phyloP scores from a whole-genome alignment of 192 early-diverging fungal species.

The Backusella morwellensis region DNA sequence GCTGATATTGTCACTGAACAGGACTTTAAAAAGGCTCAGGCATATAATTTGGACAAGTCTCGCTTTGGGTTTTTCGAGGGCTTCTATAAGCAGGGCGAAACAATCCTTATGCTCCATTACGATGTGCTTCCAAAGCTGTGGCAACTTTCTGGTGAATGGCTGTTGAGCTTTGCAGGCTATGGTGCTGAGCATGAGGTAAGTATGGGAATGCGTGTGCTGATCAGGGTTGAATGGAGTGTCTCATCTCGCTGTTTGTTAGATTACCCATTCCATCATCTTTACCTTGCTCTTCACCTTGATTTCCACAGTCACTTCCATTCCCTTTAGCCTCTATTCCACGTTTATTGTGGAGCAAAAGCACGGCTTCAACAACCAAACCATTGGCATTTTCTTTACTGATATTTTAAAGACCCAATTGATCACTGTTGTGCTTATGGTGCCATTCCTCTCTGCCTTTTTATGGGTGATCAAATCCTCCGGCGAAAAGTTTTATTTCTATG shows the following conservation, averaged over 20 bases:
- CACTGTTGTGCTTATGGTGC: conserved; percentile 69
- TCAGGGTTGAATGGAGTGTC: not conserved
- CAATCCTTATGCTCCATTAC: conserved; percentile 61
- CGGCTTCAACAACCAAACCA: conserved; percentile 95
- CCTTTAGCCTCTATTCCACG: conserved; percentile 82
- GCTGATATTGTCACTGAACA: conserved; percentile 67
- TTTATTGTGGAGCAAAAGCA: conserved; percentile 95
- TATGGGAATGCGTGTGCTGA: not conserved
- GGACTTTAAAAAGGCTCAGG: conserved; percentile 79
- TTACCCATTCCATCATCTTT: conserved; percentile 82
- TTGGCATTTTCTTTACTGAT: conserved; percentile 77
- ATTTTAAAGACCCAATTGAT: conserved; percentile 71
- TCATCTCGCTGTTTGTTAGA: conserved; percentile 42
- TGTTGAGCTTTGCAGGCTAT: conserved; percentile 53
- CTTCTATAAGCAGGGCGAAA: conserved; percentile 64
- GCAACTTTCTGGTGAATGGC: conserved; percentile 50
- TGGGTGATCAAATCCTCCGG: conserved; percentile 82
- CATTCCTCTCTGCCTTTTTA: conserved; percentile 76
- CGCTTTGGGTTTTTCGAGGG: conserved; percentile 71
- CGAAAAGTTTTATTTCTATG: conserved; percentile 83
- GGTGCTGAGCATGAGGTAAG: conserved; percentile 67
- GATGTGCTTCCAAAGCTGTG: conserved; percentile 78
- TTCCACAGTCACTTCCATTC: conserved; percentile 67
- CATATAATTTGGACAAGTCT: conserved; percentile 84
- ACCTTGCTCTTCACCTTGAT: conserved; percentile 55